phyloP scores from a whole-genome alignment of 176 grass and related monocot species.

The Alopecurus myosuroides region DNA sequence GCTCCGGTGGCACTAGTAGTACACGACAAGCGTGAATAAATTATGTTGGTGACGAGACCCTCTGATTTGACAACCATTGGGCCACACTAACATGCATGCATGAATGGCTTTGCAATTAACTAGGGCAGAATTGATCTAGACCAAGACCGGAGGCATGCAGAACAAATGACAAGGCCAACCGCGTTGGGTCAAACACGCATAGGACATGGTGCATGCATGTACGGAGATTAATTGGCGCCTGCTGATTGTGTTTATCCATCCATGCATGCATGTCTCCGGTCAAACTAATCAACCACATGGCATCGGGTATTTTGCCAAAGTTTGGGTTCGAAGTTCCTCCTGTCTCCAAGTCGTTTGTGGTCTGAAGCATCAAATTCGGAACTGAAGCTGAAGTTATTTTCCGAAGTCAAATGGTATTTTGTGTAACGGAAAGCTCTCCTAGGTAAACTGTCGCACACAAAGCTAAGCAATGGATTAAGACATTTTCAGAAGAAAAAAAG shows the following conservation, averaged over 20 bases:
- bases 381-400: no score
- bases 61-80: not conserved
- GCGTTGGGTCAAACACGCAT: not conserved
- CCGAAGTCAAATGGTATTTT: no score
- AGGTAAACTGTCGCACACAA: no score
- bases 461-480: no score
- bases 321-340: no score
- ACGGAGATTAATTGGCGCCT: slow-evolving; percentile 10
- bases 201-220: not conserved
- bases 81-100: not conserved
- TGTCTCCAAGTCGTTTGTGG: no score
- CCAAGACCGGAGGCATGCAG: not conserved
- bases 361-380: no score
- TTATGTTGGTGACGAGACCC: not conserved
- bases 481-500: no score
- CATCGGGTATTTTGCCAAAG: no score
- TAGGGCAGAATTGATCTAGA: not conserved
- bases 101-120: no score
- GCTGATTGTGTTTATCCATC: slow-evolving; percentile 10
- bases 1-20: not conserved
- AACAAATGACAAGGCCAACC: not conserved
- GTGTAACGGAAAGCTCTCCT: no score
- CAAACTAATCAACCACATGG: not conserved
- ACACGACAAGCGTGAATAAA: not conserved
- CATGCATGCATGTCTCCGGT: not conserved